These are phyloP conservation scores for Elaeis guineensis DNA, from an alignment of 176 grass and related monocot genomes.

Conservation along the genomic window DNA sequence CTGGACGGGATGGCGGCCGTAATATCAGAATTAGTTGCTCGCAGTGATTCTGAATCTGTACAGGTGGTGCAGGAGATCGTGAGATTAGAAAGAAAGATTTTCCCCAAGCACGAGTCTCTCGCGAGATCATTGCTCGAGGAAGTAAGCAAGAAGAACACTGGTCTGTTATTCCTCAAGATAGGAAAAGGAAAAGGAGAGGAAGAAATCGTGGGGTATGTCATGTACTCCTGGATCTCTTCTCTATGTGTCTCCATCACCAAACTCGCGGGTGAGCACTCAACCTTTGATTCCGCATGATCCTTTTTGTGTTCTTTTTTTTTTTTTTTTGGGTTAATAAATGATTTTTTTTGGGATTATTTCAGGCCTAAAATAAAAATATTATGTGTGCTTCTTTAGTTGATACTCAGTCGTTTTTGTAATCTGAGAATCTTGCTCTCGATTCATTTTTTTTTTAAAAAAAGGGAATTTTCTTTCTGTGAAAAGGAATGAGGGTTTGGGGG, in stretches of 20 bases:
- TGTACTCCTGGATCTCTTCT: slow-evolving; percentile 73
- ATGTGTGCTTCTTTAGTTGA: no score
- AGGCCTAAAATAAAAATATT: no score
- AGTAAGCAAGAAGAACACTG: slow-evolving; percentile 57
- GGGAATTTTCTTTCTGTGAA: no score
- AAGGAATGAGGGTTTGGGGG: no score
- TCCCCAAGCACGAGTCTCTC: slow-evolving; percentile 95
- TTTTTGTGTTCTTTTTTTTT: not conserved
- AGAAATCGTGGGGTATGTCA: slow-evolving; percentile 52
- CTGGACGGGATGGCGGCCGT: not conserved
- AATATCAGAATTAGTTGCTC: slow-evolving; percentile 50
- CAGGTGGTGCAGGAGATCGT: slow-evolving; percentile 47
- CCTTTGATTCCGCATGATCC: not conserved
- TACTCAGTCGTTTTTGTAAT: no score
- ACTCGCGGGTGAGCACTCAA: slow-evolving; percentile 56
- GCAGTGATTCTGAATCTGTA: slow-evolving; percentile 27
- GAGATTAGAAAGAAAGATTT: slow-evolving; percentile 67
- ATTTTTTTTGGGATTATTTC: not conserved
- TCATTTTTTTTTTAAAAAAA: no score
- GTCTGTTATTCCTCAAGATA: slow-evolving; percentile 46
- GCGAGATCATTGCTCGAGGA: slow-evolving; percentile 56
- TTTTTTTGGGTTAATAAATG: not conserved
- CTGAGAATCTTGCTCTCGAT: no score
- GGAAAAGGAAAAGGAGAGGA: slow-evolving; percentile 14
- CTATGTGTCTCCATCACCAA: slow-evolving; percentile 83